A percentile compares a stretch with the other conserved stretches of the same genome.
phyloP scores from a whole-genome alignment of 495 filamentous ascomycete species.

The Xanthoparmelia taractica region DNA sequence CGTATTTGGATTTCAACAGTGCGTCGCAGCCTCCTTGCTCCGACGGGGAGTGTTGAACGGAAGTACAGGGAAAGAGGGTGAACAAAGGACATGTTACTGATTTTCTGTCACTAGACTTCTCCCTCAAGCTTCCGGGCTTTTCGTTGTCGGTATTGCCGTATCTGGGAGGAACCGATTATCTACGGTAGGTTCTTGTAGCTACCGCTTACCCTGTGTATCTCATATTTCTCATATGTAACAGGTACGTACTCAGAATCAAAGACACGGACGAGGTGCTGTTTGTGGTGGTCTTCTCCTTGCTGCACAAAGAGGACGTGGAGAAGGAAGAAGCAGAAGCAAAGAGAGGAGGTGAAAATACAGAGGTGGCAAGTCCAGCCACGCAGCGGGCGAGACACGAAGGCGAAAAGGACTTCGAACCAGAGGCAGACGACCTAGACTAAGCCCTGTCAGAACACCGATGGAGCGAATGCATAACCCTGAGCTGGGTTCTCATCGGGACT shows the following conservation, averaged over 20 bases:
- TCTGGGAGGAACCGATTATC: slow-evolving; percentile 63
- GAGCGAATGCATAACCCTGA: neutral
- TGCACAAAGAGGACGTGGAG: slow-evolving; percentile 54
- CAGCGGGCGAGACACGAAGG: slow-evolving; percentile 14
- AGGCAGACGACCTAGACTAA: slow-evolving; percentile 24
- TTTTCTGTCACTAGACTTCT: slow-evolving; percentile 47
- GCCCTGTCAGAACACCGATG: neutral
- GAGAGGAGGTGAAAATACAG: neutral
- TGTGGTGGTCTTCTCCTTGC: slow-evolving; percentile 69
- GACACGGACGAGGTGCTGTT: slow-evolving; percentile 62
- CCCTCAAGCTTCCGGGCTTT: slow-evolving; percentile 74
- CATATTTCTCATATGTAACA: slow-evolving; percentile 47
- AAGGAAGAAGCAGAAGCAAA: slow-evolving; percentile 35
- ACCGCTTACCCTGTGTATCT: neutral
- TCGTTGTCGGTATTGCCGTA: slow-evolving; percentile 68
- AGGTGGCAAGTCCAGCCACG: neutral
- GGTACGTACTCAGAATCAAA: slow-evolving; percentile 80
- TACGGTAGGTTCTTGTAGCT: slow-evolving; percentile 29
- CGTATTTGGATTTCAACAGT: slow-evolving; percentile 81
- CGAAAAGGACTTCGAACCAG: slow-evolving; percentile 18
- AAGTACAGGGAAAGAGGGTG: neutral
- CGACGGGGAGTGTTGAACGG: neutral
- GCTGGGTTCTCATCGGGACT: neutral
- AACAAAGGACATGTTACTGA: neutral
- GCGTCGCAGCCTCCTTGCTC: slow-evolving; percentile 16